Base-by-base conservation (phyloP, 352 stramenopile genomes). In the Thalassiosira hispida region DNA sequence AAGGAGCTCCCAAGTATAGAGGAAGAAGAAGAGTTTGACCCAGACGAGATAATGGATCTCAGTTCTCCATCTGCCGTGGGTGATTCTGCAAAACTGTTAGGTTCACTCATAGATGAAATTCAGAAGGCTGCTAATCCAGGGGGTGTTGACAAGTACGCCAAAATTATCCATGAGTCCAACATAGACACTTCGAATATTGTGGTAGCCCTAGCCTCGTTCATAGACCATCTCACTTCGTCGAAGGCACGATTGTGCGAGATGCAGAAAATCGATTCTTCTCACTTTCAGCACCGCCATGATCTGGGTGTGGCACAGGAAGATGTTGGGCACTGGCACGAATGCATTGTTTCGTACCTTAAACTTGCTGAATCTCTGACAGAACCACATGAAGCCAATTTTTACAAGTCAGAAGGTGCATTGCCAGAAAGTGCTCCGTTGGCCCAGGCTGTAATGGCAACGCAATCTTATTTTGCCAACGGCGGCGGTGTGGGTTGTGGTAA, bases 401-500 rank as follows among this genome's bases (percentile, higher is more conserved):
- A 52, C 35, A 73, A 59, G 42, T 49, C 31, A 16, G 38, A 29
- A 14, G 29, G 11, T 27, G 55, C 46, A 27, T 20, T 20, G 52
- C 52, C 55, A 44, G 44, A 78, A 52, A 62, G 38, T 42, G 22
- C 69, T 12, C 29, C 74, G n/a, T 44, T 64, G 31, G 68, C 69
- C 11, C 52, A 71, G 60, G 53, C 75, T 51, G 44, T 83, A 7
- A 53, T 64, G 20, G 42, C 60, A 31, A 53, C 29, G 6, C 75
- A 83, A 52, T 71, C 75, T n/a, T 83, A 83, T 53, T 27, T 76
- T 62, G 59, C 73, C 29, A 81, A 81, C 61, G 31, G 73, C 22
- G 60, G 73, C 49, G 59, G 35, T 53, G 33, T 75, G 20, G 57
- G 51, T 12, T 57, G 12, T 42, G 27, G 60, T 65, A 18, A 8